Conservation (phyloP, 495 filamentous ascomycete species). For the Apiosordaria backusii region DNA sequence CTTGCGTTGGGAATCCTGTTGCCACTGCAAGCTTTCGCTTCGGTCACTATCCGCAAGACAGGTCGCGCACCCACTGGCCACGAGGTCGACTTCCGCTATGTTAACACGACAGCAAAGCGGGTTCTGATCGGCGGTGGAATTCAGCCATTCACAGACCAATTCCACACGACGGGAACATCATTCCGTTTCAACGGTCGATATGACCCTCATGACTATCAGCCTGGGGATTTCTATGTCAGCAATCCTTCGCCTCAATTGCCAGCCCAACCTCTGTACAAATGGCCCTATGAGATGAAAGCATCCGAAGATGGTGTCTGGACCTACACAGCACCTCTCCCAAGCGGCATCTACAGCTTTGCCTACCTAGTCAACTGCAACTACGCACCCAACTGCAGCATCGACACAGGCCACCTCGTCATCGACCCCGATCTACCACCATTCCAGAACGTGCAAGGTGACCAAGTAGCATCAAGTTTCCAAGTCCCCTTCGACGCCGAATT, state of each 20-base stretch:
- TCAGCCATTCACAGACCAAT: conserved; percentile 31
- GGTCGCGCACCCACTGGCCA: conserved; percentile 29
- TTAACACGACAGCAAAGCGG: conserved; percentile 29
- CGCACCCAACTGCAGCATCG: conserved; percentile 33
- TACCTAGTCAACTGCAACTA: conserved; percentile 34
- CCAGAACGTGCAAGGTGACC: conserved; percentile 30
- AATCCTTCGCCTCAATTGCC: conserved; percentile 21
- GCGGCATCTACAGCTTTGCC: conserved; percentile 32
- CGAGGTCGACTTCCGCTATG: conserved; percentile 35
- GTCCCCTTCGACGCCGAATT: conserved; percentile 32
- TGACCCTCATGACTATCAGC: conserved; percentile 30
- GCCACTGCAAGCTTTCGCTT: conserved; percentile 11
- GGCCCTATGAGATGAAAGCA: conserved; percentile 33
- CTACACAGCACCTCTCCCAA: conserved; percentile 30
- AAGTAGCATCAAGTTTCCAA: conserved; percentile 35
- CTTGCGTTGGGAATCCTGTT: not conserved
- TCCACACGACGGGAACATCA: conserved; percentile 26
- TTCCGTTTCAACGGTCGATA: conserved; percentile 27
- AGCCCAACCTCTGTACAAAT: conserved; percentile 20
- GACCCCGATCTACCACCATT: conserved; percentile 34
- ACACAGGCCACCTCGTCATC: conserved; percentile 33
- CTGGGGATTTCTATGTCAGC: conserved; percentile 32
- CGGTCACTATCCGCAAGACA: conserved; percentile 34
- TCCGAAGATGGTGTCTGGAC: conserved; percentile 31
- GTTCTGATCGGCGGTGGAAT: conserved; percentile 34